Evolutionary conservation across 106 monocot species (phyloP).

Genomic region (Platanthera guangdongensis): DNA sequence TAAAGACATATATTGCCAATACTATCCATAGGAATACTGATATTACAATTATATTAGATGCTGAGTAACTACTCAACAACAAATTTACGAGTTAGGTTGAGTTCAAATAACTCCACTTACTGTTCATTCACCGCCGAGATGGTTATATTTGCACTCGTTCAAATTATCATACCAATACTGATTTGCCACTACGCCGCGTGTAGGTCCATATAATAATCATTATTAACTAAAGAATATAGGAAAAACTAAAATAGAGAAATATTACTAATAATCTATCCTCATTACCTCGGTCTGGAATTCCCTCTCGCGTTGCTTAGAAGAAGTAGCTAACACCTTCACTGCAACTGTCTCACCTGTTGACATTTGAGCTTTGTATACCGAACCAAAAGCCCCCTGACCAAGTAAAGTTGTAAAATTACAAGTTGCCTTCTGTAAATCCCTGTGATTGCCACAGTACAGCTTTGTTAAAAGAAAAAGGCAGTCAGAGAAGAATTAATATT

Average conservation of each 20-base stretch:
- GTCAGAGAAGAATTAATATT: background rate
- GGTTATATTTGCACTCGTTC: too few species aligned
- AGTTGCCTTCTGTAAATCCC: conserved; percentile 93
- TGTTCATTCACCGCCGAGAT: too few species aligned
- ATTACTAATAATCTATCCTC: background rate
- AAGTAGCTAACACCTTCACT: conserved; percentile 76
- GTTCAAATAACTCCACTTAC: too few species aligned
- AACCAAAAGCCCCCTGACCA: conserved; percentile 94
- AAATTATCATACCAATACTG: too few species aligned
- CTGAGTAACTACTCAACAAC: too few species aligned
- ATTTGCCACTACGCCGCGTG: too few species aligned
- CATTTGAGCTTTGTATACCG: conserved; percentile 94
- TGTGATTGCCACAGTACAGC: conserved; percentile 12
- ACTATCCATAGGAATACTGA: background rate
- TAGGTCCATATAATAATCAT: too few species aligned
- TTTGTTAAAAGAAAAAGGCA: background rate
- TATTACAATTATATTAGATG: background rate
- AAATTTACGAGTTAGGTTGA: too few species aligned
- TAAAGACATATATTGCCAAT: too few species aligned
- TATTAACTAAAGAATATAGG: too few species aligned
- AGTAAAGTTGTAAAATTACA: conserved; percentile 80
- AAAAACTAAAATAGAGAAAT: too few species aligned
- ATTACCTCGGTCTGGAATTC: conserved; percentile 93
- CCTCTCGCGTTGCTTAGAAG: conserved; percentile 91
- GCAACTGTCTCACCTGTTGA: conserved; percentile 84